Evolutionary conservation across 31 red algal species (phyloP).

Genomic region (Pterothamnion heteromorphum): DNA sequence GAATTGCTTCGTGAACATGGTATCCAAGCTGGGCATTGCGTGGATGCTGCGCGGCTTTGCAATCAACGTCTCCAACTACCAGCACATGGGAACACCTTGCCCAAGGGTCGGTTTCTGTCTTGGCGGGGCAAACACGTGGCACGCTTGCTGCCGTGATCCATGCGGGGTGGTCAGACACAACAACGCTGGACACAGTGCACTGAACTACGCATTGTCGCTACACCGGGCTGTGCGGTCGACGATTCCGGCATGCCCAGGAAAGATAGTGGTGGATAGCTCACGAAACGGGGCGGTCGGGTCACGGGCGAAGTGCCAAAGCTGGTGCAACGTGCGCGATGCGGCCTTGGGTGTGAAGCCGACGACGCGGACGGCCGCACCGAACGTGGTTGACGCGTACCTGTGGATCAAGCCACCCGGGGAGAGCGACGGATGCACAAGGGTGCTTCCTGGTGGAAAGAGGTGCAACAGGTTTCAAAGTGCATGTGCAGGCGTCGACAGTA

Average conservation of each 20-base stretch:
- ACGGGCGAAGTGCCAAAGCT: constrained; percentile 17
- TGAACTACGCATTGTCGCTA: too few species aligned
- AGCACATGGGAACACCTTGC: constrained; percentile 20
- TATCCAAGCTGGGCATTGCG: too few species aligned
- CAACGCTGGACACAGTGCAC: constrained; percentile 24
- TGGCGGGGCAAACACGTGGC: constrained; percentile 27
- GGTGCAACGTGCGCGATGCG: constrained; percentile 53
- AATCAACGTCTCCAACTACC: constrained; percentile 53
- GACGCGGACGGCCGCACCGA: neutral
- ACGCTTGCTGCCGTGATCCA: neutral
- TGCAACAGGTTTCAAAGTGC: constrained; percentile 13
- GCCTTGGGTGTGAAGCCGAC: constrained; percentile 21
- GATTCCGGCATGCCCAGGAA: neutral
- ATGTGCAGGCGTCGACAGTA: constrained; percentile 38
- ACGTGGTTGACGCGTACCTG: constrained; percentile 49
- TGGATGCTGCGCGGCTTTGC: too few species aligned
- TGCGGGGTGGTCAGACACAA: neutral
- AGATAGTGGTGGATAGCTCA: constrained; percentile 49
- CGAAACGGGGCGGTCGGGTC: constrained; percentile 40
- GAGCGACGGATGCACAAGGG: constrained; percentile 18
- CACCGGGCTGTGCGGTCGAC: neutral
- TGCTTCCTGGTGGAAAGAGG: neutral
- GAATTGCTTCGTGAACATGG: too few species aligned
- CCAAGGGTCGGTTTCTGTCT: constrained; percentile 35
- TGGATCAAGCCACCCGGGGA: constrained; percentile 52